These are phyloP conservation scores for Hymenoscyphus albidus DNA, from an alignment of 2,329 filamentous ascomycete genomes.

Conservation along the genomic window DNA sequence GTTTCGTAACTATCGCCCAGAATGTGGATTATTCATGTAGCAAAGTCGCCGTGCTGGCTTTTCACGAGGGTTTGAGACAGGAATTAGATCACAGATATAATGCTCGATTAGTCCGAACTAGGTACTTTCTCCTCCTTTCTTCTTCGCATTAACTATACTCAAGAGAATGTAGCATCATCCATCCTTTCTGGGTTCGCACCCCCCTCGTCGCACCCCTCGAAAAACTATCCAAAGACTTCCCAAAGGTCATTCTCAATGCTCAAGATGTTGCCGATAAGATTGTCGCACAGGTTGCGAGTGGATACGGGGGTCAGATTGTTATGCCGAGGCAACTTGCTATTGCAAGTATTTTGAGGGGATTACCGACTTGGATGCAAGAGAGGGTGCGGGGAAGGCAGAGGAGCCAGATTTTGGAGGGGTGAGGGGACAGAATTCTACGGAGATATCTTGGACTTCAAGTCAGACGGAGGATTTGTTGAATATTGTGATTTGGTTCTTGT, in stretches of 20 bases:
- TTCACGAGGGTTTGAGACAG: slow-evolving; percentile 62
- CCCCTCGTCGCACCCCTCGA: slow-evolving; percentile 43
- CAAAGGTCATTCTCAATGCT: slow-evolving; percentile 49
- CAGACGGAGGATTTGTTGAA: too few species aligned
- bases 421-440: neutral
- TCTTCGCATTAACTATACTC: neutral
- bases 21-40: slow-evolving; percentile 64
- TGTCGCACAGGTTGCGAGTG: slow-evolving; percentile 55
- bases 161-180: slow-evolving; percentile 42
- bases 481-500: too few species aligned
- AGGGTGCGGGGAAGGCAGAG: neutral
- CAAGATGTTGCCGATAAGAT: slow-evolving; percentile 63
- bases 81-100: slow-evolving; percentile 58
- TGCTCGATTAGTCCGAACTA: slow-evolving; percentile 60
- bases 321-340: slow-evolving; percentile 38
- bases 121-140: slow-evolving; percentile 33
- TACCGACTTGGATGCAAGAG: slow-evolving; percentile 9
- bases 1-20: slow-evolving; percentile 52
- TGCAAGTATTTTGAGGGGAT: neutral
- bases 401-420: neutral
- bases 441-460: neutral
- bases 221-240: slow-evolving; percentile 49
- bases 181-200: slow-evolving; percentile 60
- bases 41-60: slow-evolving; percentile 62
- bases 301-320: slow-evolving; percentile 54